Evolutionary conservation across 1,284 basidiomycete species (phyloP).

Genomic region (Chalciporus sp.): DNA sequence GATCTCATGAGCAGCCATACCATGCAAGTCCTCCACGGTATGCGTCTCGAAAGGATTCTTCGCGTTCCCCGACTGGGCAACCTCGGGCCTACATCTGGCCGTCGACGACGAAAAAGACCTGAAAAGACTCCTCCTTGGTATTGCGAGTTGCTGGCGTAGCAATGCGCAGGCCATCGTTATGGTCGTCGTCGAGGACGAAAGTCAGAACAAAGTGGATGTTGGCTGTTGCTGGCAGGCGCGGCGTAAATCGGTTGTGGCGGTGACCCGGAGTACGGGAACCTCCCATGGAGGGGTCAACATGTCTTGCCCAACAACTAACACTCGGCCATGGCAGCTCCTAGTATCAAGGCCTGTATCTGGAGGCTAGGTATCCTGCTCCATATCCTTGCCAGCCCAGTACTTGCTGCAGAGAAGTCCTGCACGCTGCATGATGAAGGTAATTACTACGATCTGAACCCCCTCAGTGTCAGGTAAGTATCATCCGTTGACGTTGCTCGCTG

Average conservation of each 20-base stretch:
- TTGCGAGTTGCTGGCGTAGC: slow-evolving; percentile 47
- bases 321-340: slow-evolving; percentile 2
- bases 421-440: slow-evolving; percentile 45
- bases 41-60: slow-evolving; percentile 64
- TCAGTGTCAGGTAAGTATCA: slow-evolving; percentile 50
- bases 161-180: slow-evolving; percentile 35
- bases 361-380: slow-evolving; percentile 5
- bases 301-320: slow-evolving; percentile 14
- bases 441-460: slow-evolving; percentile 64
- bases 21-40: slow-evolving; percentile 82
- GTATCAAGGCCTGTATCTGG: neutral
- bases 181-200: slow-evolving; percentile 23
- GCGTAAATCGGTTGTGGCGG: slow-evolving; percentile 30
- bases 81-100: slow-evolving; percentile 27
- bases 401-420: slow-evolving; percentile 46
- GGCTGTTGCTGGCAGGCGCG: slow-evolving; percentile 10
- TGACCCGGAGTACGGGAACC: slow-evolving; percentile 18
- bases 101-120: slow-evolving; percentile 32
- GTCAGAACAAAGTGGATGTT: slow-evolving; percentile 2
- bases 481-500: neutral
- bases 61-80: slow-evolving; percentile 25
- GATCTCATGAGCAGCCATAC: slow-evolving; percentile 76
- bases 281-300: slow-evolving; percentile 27
- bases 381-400: slow-evolving; percentile 35
- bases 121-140: slow-evolving; percentile 27